Base-by-base conservation (phyloP, 2,329 filamentous ascomycete species). In the Aspergillus terreus region DNA sequence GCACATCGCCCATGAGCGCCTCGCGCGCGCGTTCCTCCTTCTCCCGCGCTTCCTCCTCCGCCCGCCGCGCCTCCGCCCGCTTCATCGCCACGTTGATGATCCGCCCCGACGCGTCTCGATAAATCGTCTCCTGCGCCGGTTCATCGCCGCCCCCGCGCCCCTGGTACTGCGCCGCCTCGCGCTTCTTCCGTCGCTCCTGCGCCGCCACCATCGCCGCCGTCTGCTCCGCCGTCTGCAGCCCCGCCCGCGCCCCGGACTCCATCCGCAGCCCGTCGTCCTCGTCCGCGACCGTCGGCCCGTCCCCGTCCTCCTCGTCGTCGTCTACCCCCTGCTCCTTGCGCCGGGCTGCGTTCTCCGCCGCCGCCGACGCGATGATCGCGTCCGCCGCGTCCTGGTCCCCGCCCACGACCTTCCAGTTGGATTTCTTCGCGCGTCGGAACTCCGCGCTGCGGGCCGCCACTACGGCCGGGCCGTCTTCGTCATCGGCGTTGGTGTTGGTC, bases 51-150 rank as follows among this genome's bases (percentile, higher is more conserved):
- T 90, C 86, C 63, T 91, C 86, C 1, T 86, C 87, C 59, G 88
- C 90, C 46, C 83, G 82, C n/a, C 90, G 82, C 46, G 89, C 87
- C 70, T 96, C 91, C 17, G 90, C 92, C 21, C 92, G 82, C 71
- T 90, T 90, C 87, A 96, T 90, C 15, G 86, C 85, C 21, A 97
- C 83, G 65, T 99, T 95, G 57, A 99, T 92, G 50, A 95, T 86
- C n/a, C 92, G 82, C 11, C 94, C 94, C 3, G 88, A 94, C 10
- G 95, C 94, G 72, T 99, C 94, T 62, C 94, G 88, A 69, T 97
- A 96, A 21, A 96, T 91, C 0, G 92, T 95, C 72, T 96, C 90
- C 62, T 86, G 81, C 30, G 82, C 81, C 11, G n/a, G 15, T 51
- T 72, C 68, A 0, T 68, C 73, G 44, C 69, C 73, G 44, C 69